Evolutionary conservation across 345 rosid genomes (phyloP), one percentile per base, ranked within the genome.

Genomic region (Syzygium aromaticum): DNA sequence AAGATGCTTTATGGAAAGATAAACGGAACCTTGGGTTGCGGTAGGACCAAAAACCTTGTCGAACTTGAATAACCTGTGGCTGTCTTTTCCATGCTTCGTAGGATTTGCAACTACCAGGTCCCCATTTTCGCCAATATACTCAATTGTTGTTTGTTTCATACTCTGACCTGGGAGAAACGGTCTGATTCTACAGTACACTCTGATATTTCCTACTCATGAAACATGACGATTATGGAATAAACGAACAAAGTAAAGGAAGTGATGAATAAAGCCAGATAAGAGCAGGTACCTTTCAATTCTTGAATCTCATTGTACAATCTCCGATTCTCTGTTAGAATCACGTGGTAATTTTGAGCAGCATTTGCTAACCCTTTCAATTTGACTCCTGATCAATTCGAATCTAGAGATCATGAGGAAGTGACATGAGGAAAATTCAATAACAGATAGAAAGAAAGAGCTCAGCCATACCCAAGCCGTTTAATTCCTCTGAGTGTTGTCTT

Each of bases 131-230:
- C 99, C 98, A 54, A 92, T 90, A 89, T 93, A 94, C 77, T 98
- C 98, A 54, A 98, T 90, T 52, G 95, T 87, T 51, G 99, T 96
- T 87, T 91, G 97, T 90, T 89, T 95, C 92, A 86, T 92, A 87
- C 88, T 93, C 92, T 98, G 97, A 52, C 96, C 99, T 1, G 95
- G 96, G 87, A 94, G 97, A 89, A 98, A 96, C 83, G 99, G 99
- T 86, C 98, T 92, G 86, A 98, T 94, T 77, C 99, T 95, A 88
- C 99, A 98, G 91, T 98, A 96, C 19, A 98, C 99, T 92, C 99
- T 94, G 86, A 98, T 98, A 90, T 98, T 95, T 90, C 99, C 99
- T 98, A 89, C 73, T 73, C 61, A 67, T 67, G 84, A 86, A 28
- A 73, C 84, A 88, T 61, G 84, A 86, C 15, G 27, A 52, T 33